Conservation (phyloP, 1,284 basidiomycete genomes). For the Coniferiporia sulphurascens region DNA sequence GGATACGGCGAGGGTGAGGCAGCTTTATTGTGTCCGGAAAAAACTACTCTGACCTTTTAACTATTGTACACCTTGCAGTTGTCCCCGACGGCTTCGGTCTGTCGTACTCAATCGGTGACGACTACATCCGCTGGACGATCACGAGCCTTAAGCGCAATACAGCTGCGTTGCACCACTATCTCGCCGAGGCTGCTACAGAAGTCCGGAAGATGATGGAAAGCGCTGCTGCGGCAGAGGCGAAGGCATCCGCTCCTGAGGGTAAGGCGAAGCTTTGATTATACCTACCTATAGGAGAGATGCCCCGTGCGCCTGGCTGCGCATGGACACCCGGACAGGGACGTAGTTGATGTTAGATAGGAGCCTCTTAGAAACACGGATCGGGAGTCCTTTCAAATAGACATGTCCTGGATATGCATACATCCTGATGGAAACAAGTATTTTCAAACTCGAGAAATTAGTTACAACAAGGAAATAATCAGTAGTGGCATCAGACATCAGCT, state of each 20-base stretch:
- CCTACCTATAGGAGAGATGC: too few species aligned
- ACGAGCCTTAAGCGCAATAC: slow-evolving; percentile 73
- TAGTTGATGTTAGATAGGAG: too few species aligned
- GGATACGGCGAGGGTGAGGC: slow-evolving; percentile 89
- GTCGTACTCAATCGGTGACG: slow-evolving; percentile 87
- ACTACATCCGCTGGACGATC: slow-evolving; percentile 90
- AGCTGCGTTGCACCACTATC: slow-evolving; percentile 62
- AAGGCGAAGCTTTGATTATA: slow-evolving; percentile 10
- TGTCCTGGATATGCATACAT: too few species aligned
- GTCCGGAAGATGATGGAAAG: slow-evolving; percentile 71
- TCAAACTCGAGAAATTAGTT: too few species aligned
- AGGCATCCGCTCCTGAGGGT: slow-evolving; percentile 13
- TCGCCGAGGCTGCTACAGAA: slow-evolving; percentile 79
- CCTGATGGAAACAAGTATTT: too few species aligned
- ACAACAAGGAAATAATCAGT: too few species aligned
- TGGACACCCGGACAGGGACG: too few species aligned
- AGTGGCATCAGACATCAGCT: too few species aligned
- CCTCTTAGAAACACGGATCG: too few species aligned
- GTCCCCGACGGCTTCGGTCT: slow-evolving; percentile 92
- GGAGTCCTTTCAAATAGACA: too few species aligned
- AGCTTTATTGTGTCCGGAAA: not conserved
- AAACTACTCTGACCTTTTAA: not conserved
- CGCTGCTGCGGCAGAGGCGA: slow-evolving; percentile 37
- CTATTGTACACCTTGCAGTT: slow-evolving; percentile 39
- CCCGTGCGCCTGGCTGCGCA: too few species aligned